Evolutionary conservation across 2,329 filamentous ascomycete genomes (phyloP), one percentile per base, ranked within the genome.

Genomic region (Sclerotinia trifoliorum): DNA sequence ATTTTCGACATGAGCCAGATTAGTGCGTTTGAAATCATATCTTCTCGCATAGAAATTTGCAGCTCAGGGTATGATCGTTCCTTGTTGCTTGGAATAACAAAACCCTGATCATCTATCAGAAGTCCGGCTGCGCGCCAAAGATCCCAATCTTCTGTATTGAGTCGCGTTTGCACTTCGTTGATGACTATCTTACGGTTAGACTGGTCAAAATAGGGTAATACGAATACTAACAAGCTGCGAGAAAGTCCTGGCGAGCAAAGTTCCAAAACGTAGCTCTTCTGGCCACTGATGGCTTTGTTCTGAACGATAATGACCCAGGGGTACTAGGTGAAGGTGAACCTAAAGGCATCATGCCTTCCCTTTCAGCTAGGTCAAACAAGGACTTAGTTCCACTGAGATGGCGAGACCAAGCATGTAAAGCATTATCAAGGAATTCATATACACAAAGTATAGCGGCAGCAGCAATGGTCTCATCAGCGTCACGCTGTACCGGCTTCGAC

Each of bases 381-480:
- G 86, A 85, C 71, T 89, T 89, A 0, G 89, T 85, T 0, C 87
- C 88, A 71, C 86, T 89, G 7, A 90, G 78, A 78, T 90, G 88
- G 5, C 86, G 81, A 44, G 84, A 83, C 87, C 87, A 90, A 26
- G 87, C 87, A 0, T 82, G 81, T 2, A 84, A 84, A 1, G 86
- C 88, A 1, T 86, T 85, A 75, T 90, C 87, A n/a, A 90, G 79
- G 69, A 90, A 86, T 71, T 90, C 88, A 74, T 90, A 90, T 0
- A 88, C 85, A 69, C 87, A 90, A 1, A 91, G 77, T 19, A 90
- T 89, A 0, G 88, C 87, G 2, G 87, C 87, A 2, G 88, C 87
- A 11, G 87, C 86, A 29, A 90, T 80, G 4, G 89, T 81, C 68
- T 90, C 86, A 71, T 89, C 87, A 5, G 83, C 80, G 61, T 80